These are phyloP conservation scores for Tausonia pullulans DNA, from an alignment of 1,284 basidiomycete species.

Conservation along the genomic window DNA sequence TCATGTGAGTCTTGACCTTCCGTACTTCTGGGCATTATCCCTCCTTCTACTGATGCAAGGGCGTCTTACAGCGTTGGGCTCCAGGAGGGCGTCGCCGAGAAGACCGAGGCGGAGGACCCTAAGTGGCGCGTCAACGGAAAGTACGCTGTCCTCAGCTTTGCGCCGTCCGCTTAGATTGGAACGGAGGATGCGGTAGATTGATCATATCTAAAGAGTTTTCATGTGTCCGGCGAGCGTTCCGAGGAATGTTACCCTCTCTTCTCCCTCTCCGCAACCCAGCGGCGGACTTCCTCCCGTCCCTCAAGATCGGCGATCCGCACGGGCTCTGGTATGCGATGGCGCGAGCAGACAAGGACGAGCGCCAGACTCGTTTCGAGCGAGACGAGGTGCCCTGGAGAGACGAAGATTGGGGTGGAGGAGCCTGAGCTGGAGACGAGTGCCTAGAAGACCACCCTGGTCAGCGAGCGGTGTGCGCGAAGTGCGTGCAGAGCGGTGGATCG, in stretches of 20 bases:
- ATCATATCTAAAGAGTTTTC: no score
- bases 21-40: neutral
- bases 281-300: neutral
- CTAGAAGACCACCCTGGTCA: conserved; percentile 12
- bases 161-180: neutral
- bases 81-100: conserved; percentile 49
- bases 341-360: conserved; percentile 21
- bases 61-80: conserved; percentile 47
- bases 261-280: neutral
- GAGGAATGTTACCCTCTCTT: no score
- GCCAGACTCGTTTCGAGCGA: conserved; percentile 21
- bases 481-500: conserved; percentile 24
- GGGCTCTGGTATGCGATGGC: conserved; percentile 25
- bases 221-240: no score
- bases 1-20: conserved; percentile 41
- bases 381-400: conserved; percentile 26
- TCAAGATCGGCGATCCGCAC: conserved; percentile 24
- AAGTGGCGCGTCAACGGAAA: conserved; percentile 73
- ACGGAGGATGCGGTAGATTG: neutral
- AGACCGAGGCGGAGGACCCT: conserved; percentile 53
- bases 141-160: conserved; percentile 42
- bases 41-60: neutral
- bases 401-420: conserved; percentile 25
- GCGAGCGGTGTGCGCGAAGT: conserved; percentile 4
- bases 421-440: conserved; percentile 21